phyloP scores from a whole-genome alignment of 1,284 basidiomycete genomes.

The Lignosus rhinocerotis region DNA sequence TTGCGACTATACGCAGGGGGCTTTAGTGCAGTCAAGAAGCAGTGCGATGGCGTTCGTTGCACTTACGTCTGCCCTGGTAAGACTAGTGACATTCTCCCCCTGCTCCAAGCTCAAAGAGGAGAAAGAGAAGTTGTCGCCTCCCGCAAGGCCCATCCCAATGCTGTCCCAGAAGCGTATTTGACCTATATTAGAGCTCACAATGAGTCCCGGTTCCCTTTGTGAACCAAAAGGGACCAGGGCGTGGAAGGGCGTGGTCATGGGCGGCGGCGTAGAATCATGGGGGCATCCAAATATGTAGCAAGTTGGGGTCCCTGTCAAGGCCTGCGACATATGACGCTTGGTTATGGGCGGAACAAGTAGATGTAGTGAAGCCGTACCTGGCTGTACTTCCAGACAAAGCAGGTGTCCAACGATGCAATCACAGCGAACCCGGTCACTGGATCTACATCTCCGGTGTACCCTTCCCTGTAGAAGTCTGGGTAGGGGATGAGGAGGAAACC shows the following conservation, averaged over 20 bases:
- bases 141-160: slow-evolving; percentile 77
- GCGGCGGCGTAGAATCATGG: slow-evolving; percentile 36
- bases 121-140: slow-evolving; percentile 67
- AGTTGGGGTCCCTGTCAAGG: slow-evolving; percentile 65
- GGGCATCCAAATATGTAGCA: slow-evolving; percentile 83
- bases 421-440: slow-evolving; percentile 71
- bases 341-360: background rate
- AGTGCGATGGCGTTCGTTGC: background rate
- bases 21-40: background rate
- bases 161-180: slow-evolving; percentile 78
- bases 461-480: slow-evolving; percentile 66
- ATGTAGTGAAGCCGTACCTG: slow-evolving; percentile 44
- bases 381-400: slow-evolving; percentile 82
- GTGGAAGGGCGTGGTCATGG: slow-evolving; percentile 58
- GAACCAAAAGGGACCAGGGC: slow-evolving; percentile 67
- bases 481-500: background rate
- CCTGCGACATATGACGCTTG: slow-evolving; percentile 35
- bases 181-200: slow-evolving; percentile 65
- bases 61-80: slow-evolving; percentile 62
- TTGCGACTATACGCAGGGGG: slow-evolving; percentile 46
- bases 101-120: slow-evolving; percentile 51
- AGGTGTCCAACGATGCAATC: slow-evolving; percentile 68
- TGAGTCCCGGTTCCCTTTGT: slow-evolving; percentile 76
- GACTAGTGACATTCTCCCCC: slow-evolving; percentile 63
- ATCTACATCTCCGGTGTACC: slow-evolving; percentile 72